These are phyloP conservation scores for Hibiscus trionum DNA, from an alignment of 345 rosid genomes.

Conservation along the genomic window DNA sequence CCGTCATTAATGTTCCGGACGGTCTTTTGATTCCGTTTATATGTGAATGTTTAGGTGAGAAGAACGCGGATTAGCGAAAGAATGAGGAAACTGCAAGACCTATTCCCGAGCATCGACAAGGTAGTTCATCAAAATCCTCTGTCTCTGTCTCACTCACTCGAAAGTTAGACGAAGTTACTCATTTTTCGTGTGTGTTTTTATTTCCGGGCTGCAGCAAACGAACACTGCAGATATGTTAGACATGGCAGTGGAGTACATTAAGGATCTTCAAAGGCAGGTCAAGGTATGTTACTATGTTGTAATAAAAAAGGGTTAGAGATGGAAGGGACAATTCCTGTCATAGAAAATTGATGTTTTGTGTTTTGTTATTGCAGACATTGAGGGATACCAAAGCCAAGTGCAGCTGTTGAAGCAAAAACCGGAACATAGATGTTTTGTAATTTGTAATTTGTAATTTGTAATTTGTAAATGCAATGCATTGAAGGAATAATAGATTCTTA, in stretches of 20 bases:
- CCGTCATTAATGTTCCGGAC: neutral
- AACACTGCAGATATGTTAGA: conserved; percentile 76
- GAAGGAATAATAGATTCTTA: neutral
- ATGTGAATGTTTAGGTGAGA: conserved; percentile 36
- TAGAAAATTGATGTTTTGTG: neutral
- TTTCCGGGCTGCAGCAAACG: conserved; percentile 38
- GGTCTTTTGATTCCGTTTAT: neutral
- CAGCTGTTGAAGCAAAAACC: conserved; percentile 31
- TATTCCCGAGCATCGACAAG: conserved; percentile 65
- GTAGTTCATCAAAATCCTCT: conserved; percentile 24
- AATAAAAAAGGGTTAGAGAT: neutral
- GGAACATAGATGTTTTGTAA: neutral
- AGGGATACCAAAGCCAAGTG: conserved; percentile 39
- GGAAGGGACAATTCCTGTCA: conserved; percentile 14
- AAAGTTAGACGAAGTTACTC: neutral
- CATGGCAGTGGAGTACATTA: conserved; percentile 60
- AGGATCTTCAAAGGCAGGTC: conserved; percentile 58
- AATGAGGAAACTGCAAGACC: conserved; percentile 60
- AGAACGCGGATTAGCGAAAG: conserved; percentile 61
- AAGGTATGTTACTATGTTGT: conserved; percentile 26
- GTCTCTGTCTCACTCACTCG: neutral
- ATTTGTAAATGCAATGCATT: neutral
- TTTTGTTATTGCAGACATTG: conserved; percentile 32
- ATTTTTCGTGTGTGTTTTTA: neutral
- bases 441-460: neutral